Percentiles rank a stretch among this genome's conserved stretches.
These are phyloP conservation scores for Xerocomus brunneocitrinus DNA, from an alignment of 768 basidiomycete species.

Conservation along the genomic window DNA sequence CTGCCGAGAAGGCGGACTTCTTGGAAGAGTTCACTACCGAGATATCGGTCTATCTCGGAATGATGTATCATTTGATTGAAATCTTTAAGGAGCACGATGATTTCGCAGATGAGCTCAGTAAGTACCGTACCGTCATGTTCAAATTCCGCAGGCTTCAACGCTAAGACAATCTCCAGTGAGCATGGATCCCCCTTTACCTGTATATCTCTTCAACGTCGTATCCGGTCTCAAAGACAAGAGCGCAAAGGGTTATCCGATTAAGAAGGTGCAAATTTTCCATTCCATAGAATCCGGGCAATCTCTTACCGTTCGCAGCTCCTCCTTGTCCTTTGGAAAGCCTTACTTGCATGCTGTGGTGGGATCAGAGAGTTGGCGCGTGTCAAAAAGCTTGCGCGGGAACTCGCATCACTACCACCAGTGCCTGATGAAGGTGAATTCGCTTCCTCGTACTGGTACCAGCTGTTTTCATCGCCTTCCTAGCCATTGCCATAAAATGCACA, in stretches of 20 bases:
- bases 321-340: slow-evolving; percentile 89
- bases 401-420: slow-evolving; percentile 64
- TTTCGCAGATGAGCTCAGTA: slow-evolving; percentile 95
- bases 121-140: slow-evolving; percentile 30
- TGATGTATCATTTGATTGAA: slow-evolving; percentile 94
- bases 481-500: slow-evolving; percentile 76
- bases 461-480: slow-evolving; percentile 28
- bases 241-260: slow-evolving; percentile 94
- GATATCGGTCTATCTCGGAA: slow-evolving; percentile 88
- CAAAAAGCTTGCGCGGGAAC: slow-evolving; percentile 80
- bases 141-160: not conserved
- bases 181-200: slow-evolving; percentile 88
- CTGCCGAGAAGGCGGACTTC: slow-evolving; percentile 68
- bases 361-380: slow-evolving; percentile 80
- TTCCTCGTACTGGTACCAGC: not conserved
- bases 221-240: slow-evolving; percentile 88
- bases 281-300: not conserved
- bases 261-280: slow-evolving; percentile 59
- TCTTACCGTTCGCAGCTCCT: slow-evolving; percentile 56
- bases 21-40: slow-evolving; percentile 90
- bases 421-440: slow-evolving; percentile 43
- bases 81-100: slow-evolving; percentile 90
- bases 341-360: slow-evolving; percentile 90
- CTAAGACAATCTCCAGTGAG: slow-evolving; percentile 61
- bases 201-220: slow-evolving; percentile 89